Evolutionary conservation across 2,329 filamentous ascomycete genomes (phyloP).

Genomic region (Cladosporium sp.): DNA sequence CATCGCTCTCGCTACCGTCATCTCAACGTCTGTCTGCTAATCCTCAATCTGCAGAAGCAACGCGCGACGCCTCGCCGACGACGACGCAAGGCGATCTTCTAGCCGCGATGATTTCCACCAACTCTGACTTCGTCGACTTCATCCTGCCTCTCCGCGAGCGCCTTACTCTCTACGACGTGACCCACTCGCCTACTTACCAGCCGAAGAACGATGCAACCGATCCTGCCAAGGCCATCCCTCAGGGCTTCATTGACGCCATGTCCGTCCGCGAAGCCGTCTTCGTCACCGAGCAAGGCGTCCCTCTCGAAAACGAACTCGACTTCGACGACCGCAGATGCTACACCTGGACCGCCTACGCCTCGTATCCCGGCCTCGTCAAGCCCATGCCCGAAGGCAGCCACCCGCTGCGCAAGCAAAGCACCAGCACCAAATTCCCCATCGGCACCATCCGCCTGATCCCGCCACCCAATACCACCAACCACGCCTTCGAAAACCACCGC

Average conservation of each 20-base stretch:
- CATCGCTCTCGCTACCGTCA: neutral
- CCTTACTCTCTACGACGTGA: conserved; percentile 34
- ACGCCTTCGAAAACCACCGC: conserved; percentile 19
- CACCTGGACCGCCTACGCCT: conserved; percentile 76
- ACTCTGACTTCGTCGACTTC: conserved; percentile 36
- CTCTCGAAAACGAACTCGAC: conserved; percentile 73
- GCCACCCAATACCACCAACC: conserved; percentile 61
- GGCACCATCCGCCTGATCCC: conserved; percentile 80
- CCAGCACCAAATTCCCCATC: conserved; percentile 55
- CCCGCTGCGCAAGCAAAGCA: conserved; percentile 39
- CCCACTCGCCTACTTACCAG: conserved; percentile 31
- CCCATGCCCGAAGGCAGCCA: neutral
- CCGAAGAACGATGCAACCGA: conserved; percentile 32
- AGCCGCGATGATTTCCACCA: conserved; percentile 19
- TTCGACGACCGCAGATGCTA: conserved; percentile 72
- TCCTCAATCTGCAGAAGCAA: neutral
- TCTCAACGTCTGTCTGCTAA: neutral
- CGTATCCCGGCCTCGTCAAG: conserved; percentile 45
- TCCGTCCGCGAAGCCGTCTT: conserved; percentile 58
- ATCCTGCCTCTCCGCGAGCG: conserved; percentile 33
- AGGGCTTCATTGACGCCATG: conserved; percentile 56
- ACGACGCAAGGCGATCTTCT: conserved; percentile 4
- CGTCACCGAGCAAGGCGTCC: conserved; percentile 57
- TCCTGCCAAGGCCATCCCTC: conserved; percentile 39
- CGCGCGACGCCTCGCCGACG: conserved; percentile 3